A percentile compares a stretch with the other conserved stretches of the same genome.
phyloP scores from a whole-genome alignment of 768 basidiomycete genomes.

The Lyophyllum decastes region DNA sequence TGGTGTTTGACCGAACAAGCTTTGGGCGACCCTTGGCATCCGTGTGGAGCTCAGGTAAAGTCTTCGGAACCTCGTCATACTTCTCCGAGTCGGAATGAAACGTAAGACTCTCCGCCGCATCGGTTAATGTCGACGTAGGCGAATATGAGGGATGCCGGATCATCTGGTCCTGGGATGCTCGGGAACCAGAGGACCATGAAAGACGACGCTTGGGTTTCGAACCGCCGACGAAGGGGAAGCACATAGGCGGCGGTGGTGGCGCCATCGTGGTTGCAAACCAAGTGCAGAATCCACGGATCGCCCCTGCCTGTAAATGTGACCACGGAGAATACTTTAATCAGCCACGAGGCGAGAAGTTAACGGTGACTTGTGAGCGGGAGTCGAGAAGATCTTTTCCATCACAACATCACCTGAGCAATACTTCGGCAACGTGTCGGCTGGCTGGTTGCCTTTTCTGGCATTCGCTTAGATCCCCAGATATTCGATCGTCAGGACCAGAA shows the following conservation, averaged over 20 bases:
- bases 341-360: constrained; percentile 17
- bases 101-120: constrained; percentile 47
- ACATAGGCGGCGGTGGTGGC: constrained; percentile 59
- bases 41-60: constrained; percentile 31
- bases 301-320: not conserved
- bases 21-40: constrained; percentile 42
- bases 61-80: constrained; percentile 49
- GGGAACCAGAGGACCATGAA: constrained; percentile 43
- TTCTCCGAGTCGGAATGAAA: constrained; percentile 65
- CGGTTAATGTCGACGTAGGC: constrained; percentile 42
- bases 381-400: constrained; percentile 13
- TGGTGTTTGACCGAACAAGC: constrained; percentile 51
- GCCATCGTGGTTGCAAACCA: constrained; percentile 42
- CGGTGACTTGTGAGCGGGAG: constrained; percentile 5
- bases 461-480: constrained; percentile 1
- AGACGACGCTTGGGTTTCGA: constrained; percentile 47
- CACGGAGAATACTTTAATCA: not conserved
- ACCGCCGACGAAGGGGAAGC: constrained; percentile 56
- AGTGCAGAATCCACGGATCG: constrained; percentile 2
- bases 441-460: constrained; percentile 16
- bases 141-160: constrained; percentile 46
- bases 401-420: constrained; percentile 10
- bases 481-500: constrained; percentile 5
- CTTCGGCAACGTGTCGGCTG: constrained; percentile 16
- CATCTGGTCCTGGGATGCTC: constrained; percentile 28